phyloP scores from a whole-genome alignment of 192 early-diverging fungal genomes.

The Chytriomyces sp. region DNA sequence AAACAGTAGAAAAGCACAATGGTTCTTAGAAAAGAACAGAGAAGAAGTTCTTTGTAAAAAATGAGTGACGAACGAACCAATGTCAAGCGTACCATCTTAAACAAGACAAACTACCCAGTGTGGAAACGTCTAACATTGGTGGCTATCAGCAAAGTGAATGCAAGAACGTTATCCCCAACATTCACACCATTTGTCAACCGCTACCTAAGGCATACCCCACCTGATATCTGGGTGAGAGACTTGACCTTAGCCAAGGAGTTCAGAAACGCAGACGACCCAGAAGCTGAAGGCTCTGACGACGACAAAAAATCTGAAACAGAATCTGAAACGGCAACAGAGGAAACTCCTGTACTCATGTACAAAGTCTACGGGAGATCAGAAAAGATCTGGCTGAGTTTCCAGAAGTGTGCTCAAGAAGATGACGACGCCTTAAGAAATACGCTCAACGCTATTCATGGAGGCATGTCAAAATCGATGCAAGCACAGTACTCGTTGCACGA shows the following conservation, averaged over 20 bases:
- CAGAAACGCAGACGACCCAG: neutral
- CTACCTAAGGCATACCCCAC: neutral
- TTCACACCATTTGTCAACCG: neutral
- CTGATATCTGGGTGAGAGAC: neutral
- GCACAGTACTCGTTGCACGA: neutral
- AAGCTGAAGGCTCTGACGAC: neutral
- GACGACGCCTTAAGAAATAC: neutral
- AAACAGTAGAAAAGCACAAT: no score
- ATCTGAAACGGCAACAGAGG: neutral
- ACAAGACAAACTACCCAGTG: neutral
- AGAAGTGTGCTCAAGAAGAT: neutral
- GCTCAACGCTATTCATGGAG: neutral
- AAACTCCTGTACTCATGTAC: neutral
- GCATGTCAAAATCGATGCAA: constrained; percentile 1
- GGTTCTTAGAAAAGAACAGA: neutral
- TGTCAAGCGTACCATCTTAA: neutral
- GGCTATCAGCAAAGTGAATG: neutral
- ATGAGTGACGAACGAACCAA: neutral
- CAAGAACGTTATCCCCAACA: neutral
- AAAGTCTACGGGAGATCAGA: neutral
- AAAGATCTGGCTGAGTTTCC: neutral
- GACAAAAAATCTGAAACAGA: neutral
- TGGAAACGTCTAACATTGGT: neutral
- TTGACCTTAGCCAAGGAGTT: neutral
- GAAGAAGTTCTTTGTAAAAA: neutral